Evolutionary conservation across 805 yeast genomes (phyloP), one percentile per base, ranked within the genome.

Genomic region (Candida tallmaniae): DNA sequence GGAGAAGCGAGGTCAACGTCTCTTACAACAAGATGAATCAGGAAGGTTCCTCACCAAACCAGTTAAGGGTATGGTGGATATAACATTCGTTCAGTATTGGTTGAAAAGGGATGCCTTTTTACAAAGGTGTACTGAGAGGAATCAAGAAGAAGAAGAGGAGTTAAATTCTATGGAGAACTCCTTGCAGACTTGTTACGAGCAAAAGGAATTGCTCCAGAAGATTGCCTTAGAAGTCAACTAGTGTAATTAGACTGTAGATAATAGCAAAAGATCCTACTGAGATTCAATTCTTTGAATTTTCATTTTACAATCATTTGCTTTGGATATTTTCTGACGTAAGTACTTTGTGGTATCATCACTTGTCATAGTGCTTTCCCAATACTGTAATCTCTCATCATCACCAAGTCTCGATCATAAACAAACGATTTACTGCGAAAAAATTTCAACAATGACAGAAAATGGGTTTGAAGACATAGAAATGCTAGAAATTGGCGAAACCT

Each of bases 381-480:
- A n/a, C n/a, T n/a, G n/a, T n/a, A n/a, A n/a, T n/a, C n/a, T n/a
- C n/a, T n/a, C n/a, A n/a, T n/a, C n/a, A n/a, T n/a, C n/a, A n/a
- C n/a, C n/a, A n/a, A n/a, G n/a, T n/a, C n/a, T n/a, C n/a, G n/a
- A n/a, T n/a, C n/a, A n/a, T n/a, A n/a, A n/a, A n/a, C n/a, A n/a
- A n/a, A n/a, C n/a, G n/a, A n/a, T n/a, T n/a, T n/a, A n/a, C 7
- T 20, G 23, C 23, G 23, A 20, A 20, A 20, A 20, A 20, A 7
- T 20, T 7, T 20, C 23, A 20, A 20, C 23, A 20, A 20, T 20
- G 23, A 10, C 23, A 20, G 23, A 20, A 20, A 21, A 39, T 15
- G 51, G 49, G 15, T 53, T 50, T 32, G 67, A 56, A 30, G 70
- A 66, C 36, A 64, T 67, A 23, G 71, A 66, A 42, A 65, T 65